phyloP scores from a whole-genome alignment of 306 rosid species.

The Betula pendula region DNA sequence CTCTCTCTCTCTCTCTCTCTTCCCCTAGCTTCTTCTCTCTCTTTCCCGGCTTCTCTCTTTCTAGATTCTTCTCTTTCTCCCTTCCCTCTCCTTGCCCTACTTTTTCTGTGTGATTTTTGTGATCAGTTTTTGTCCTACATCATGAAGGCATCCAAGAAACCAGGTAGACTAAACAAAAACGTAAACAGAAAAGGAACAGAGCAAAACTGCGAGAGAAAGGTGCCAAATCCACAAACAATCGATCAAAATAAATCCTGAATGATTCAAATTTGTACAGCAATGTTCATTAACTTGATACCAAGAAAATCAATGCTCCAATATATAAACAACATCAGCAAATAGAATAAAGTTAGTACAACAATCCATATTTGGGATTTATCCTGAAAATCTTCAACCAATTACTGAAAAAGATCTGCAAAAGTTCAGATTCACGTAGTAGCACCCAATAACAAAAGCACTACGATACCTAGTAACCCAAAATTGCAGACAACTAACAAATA shows the following conservation, averaged over 20 bases:
- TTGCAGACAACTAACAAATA: neutral
- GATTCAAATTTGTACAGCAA: neutral
- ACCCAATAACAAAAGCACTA: neutral
- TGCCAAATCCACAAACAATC: neutral
- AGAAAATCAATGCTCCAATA: neutral
- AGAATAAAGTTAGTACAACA: neutral
- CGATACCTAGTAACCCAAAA: neutral
- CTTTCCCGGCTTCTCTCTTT: too few species aligned
- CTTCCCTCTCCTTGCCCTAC: too few species aligned
- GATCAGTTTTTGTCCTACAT: too few species aligned
- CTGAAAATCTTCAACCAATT: neutral
- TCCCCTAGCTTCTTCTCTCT: too few species aligned
- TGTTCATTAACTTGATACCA: neutral
- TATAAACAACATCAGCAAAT: neutral
- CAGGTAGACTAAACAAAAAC: conserved; percentile 17
- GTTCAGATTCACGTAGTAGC: neutral
- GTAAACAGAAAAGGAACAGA: conserved; percentile 4
- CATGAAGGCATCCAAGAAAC: neutral
- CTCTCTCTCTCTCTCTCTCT: too few species aligned
- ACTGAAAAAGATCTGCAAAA: neutral
- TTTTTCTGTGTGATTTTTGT: too few species aligned
- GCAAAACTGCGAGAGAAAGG: neutral
- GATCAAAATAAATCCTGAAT: neutral
- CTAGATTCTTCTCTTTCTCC: too few species aligned
- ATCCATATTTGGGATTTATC: neutral